Percentiles rank a stretch among this genome's conserved stretches.
Evolutionary conservation across 192 early-diverging fungal species (phyloP).

Genomic region (Coemansia sp.): DNA sequence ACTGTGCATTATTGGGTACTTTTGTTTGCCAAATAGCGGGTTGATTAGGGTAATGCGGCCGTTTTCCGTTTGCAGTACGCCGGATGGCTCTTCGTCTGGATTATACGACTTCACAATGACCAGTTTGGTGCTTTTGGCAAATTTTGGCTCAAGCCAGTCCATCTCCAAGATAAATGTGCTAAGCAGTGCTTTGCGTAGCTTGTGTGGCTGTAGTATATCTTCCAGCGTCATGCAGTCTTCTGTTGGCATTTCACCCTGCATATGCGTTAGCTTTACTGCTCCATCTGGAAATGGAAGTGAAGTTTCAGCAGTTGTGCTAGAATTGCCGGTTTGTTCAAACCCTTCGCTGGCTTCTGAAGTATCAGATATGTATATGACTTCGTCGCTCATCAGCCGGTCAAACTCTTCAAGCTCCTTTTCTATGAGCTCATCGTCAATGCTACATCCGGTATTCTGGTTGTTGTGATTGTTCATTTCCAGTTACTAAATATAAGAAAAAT

Average conservation of each 20-base stretch:
- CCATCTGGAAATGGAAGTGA: slow-evolving; percentile 25
- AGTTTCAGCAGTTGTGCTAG: neutral
- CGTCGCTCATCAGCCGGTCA: slow-evolving; percentile 19
- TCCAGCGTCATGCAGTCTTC: neutral
- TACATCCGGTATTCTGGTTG: neutral
- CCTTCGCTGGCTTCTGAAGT: slow-evolving; percentile 7
- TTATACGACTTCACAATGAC: slow-evolving; percentile 33
- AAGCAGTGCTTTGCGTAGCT: slow-evolving; percentile 55
- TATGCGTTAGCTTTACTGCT: slow-evolving; percentile 13
- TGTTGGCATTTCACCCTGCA: slow-evolving; percentile 6
- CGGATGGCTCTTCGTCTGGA: slow-evolving; percentile 6
- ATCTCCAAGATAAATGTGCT: slow-evolving; percentile 57
- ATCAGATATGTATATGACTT: slow-evolving; percentile 25
- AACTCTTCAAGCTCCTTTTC: slow-evolving; percentile 19
- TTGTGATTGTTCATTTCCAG: too few species aligned
- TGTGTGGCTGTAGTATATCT: slow-evolving; percentile 20
- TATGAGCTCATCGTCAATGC: neutral
- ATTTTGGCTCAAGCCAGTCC: slow-evolving; percentile 53
- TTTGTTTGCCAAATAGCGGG: slow-evolving; percentile 48
- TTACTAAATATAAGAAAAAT: too few species aligned
- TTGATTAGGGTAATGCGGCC: slow-evolving; percentile 41
- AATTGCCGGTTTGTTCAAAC: neutral
- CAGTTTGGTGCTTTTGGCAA: slow-evolving; percentile 28
- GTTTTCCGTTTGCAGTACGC: slow-evolving; percentile 27
- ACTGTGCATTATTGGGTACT: slow-evolving; percentile 59